Evolutionary conservation across 345 rosid genomes (phyloP).

Genomic region (Eucalyptus erythrocorys): DNA sequence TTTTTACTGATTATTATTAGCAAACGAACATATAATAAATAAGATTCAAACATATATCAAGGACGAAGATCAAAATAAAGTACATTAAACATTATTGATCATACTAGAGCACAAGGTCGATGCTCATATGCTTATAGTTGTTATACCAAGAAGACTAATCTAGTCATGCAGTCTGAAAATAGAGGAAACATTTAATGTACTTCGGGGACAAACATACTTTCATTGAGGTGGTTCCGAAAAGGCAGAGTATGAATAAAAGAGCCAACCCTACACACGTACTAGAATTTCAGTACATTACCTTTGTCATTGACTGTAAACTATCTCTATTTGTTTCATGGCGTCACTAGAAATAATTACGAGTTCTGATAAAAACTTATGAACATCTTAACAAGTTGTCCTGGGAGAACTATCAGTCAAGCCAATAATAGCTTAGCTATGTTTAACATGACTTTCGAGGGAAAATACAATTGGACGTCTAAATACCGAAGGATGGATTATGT

Average conservation of each 20-base stretch:
- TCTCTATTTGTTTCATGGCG: neutral
- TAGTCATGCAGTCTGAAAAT: neutral
- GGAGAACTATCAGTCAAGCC: neutral
- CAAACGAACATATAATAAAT: neutral
- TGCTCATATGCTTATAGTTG: neutral
- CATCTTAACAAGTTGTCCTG: neutral
- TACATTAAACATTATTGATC: neutral
- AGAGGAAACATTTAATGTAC: neutral
- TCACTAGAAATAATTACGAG: neutral
- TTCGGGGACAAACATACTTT: slow-evolving; percentile 30
- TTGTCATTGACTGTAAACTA: neutral
- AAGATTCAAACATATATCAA: neutral
- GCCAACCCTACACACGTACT: slow-evolving; percentile 71
- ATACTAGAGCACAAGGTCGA: neutral
- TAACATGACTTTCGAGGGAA: neutral
- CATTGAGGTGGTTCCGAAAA: slow-evolving; percentile 94
- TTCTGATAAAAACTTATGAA: neutral
- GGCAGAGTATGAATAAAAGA: slow-evolving; percentile 60
- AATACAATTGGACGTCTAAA: neutral
- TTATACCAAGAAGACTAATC: neutral
- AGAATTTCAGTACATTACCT: neutral
- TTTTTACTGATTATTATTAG: neutral
- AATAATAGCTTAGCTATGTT: neutral
- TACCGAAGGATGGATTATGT: neutral
- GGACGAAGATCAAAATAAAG: neutral